Evolutionary conservation across 768 basidiomycete genomes (phyloP), one percentile per base, ranked within the genome.

Genomic region (Podaxis rugospora): DNA sequence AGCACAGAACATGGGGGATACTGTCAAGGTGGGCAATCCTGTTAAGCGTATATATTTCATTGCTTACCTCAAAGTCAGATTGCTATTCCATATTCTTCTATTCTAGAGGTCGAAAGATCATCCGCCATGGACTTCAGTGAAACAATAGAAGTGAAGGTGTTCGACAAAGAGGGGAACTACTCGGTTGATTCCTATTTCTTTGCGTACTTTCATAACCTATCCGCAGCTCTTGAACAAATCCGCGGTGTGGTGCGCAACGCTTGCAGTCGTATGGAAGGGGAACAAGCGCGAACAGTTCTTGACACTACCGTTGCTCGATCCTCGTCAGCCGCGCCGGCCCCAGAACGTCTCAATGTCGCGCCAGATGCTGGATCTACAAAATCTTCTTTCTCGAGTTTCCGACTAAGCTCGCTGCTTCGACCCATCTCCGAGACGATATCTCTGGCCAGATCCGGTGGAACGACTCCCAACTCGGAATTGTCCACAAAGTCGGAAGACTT

Each of bases 41-140:
- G 21, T 59, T 27, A 55, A 5, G 51, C 28, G 55, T 42, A 16
- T 42, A 40, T 50, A 63, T 32, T 35, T 51, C 27, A 13, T 44
- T 23, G 16, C 27, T 59, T 9, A 63, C 21, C 42, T 18, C 25
- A 49, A 51, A 23, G 18, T 61, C 49, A 82, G 92, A 94, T 99
- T 68, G 93, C 95, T 28, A 93, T 99, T 53, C 97, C 96, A 0
- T 93, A 98, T 66, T 88, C 93, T 14, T 84, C 86, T 4, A 85
- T 99, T 62, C 73, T 94, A 51, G 94, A 97, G 65, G 88, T 98
- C 28, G 95, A 96, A 62, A 87, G 86, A 68, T 91, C 92, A 6
- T 82, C 86, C 0, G 90, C 91, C 1, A 88, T 98, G 79, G 96
- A 98, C 69, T 98, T 98, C 69, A 95, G 93, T 64, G 95, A 97